Evolutionary conservation across 164 flowering plant species (phyloP).

Genomic region (Vitis labrusca): DNA sequence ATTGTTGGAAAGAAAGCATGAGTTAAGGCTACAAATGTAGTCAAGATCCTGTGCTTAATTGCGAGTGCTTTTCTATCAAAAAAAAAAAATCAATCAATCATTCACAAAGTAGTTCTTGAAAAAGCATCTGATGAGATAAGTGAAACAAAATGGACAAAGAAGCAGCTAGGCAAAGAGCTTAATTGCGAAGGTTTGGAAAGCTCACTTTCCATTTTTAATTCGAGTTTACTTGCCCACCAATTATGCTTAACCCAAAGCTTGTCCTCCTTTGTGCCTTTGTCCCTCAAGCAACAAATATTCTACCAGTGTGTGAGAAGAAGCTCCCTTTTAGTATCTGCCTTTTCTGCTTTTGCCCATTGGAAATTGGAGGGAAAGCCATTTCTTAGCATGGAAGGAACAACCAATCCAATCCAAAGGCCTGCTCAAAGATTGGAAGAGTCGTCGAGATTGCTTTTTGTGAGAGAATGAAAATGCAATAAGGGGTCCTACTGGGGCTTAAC

Average conservation of each 20-base stretch:
- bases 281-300: background rate
- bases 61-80: no score
- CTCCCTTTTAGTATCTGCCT: constrained; percentile 1
- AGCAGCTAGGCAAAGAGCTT: background rate
- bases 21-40: no score
- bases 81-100: no score
- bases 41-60: no score
- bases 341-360: background rate
- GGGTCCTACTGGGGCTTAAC: background rate
- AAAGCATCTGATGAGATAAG: no score
- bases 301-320: constrained; percentile 2
- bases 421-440: background rate
- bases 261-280: constrained; percentile 4
- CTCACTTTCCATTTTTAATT: background rate
- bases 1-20: no score
- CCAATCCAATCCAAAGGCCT: background rate
- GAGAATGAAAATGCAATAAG: background rate
- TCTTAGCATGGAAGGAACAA: constrained; percentile 22
- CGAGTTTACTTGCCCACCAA: constrained; percentile 19
- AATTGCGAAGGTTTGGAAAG: background rate
- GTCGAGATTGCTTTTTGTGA: background rate
- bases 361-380: constrained; percentile 3
- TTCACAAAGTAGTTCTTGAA: no score
- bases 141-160: background rate
- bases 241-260: constrained; percentile 14